Percentiles rank a stretch among this genome's conserved stretches.
Conservation (phyloP, 768 basidiomycete species). For the Psilocybe cubensis region DNA sequence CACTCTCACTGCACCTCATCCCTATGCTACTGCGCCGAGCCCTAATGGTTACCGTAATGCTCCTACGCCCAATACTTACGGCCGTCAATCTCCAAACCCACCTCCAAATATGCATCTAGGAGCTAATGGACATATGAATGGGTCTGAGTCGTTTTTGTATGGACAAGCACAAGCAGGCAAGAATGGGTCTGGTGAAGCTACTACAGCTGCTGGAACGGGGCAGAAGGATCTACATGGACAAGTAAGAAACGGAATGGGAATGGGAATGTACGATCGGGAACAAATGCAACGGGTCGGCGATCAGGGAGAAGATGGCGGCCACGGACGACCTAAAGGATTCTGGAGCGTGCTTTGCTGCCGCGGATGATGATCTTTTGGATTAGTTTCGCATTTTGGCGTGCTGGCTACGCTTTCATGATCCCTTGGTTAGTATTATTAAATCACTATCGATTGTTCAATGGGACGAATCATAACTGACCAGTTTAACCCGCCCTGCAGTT, state of each 20-base stretch:
- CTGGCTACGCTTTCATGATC: constrained; percentile 32
- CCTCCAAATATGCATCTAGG: constrained; percentile 37
- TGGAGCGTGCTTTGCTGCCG: constrained; percentile 73
- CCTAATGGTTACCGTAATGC: constrained; percentile 56
- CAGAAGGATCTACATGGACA: constrained; percentile 37
- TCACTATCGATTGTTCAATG: too few relatives aligned
- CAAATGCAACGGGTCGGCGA: constrained; percentile 64
- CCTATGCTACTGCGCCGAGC: constrained; percentile 70
- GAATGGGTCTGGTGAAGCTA: constrained; percentile 54
- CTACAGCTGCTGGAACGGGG: constrained; percentile 43
- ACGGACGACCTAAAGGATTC: constrained; percentile 63
- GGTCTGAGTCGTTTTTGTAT: constrained; percentile 73
- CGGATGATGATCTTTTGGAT: constrained; percentile 39
- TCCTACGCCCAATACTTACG: constrained; percentile 46
- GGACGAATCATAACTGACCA: not conserved
- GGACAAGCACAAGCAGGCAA: constrained; percentile 54
- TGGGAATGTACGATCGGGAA: constrained; percentile 70
- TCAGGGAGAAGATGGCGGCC: constrained; percentile 67
- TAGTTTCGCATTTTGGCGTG: constrained; percentile 26
- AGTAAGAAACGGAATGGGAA: constrained; percentile 39
- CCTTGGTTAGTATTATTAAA: constrained; percentile 18
- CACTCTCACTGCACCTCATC: constrained; percentile 62
- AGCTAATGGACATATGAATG: constrained; percentile 51
- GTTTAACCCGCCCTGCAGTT: constrained; percentile 9
- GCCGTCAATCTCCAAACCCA: constrained; percentile 56